Evolutionary conservation across 768 basidiomycete species (phyloP), one percentile per base, ranked within the genome.

Genomic region (Boletellus ananas): DNA sequence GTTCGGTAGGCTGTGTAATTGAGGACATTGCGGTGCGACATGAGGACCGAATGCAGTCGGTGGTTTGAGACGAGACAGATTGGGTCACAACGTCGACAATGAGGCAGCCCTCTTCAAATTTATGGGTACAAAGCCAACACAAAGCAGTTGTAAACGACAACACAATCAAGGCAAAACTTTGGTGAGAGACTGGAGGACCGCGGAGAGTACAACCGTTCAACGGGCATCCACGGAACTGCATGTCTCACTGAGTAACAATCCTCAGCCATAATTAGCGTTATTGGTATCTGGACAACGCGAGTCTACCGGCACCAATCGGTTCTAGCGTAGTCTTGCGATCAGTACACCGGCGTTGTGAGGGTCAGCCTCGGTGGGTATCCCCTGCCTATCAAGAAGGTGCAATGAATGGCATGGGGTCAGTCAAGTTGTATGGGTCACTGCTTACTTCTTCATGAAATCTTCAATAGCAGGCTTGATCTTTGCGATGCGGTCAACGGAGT

Each of bases 391-490:
- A 29, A 14, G 43, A 41, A 38, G 27, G 47, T 18, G 35, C 1
- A 18, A 31, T 43, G n/a, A 56, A 23, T 43, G 16, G 21, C 34
- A 27, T 20, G 25, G 23, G 25, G 47, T 31, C 21, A 10, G n/a
- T 47, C 21, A 27, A 14, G 16, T 13, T 4, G 18, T 12, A 29
- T 21, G 31, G 12, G 9, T 35, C 12, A 44, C 42, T 37, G 57
- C 79, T 36, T 59, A 90, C 89, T 86, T 91, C 57, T 77, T 73
- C 81, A 95, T 88, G 43, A 95, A 72, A 34, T 87, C 84, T 64
- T 91, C 87, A 43, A 98, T 85, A 6, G 94, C 94, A 29, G 94
- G 95, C 63, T 87, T 93, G 61, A 97, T 77, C 71, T 95, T 98
- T 0, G 90, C 87, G 6, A 79, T 75, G 40, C 85, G 84, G 3